Evolutionary conservation across 257 asterid species (phyloP).

Genomic region (Gardenia jasminoides): DNA sequence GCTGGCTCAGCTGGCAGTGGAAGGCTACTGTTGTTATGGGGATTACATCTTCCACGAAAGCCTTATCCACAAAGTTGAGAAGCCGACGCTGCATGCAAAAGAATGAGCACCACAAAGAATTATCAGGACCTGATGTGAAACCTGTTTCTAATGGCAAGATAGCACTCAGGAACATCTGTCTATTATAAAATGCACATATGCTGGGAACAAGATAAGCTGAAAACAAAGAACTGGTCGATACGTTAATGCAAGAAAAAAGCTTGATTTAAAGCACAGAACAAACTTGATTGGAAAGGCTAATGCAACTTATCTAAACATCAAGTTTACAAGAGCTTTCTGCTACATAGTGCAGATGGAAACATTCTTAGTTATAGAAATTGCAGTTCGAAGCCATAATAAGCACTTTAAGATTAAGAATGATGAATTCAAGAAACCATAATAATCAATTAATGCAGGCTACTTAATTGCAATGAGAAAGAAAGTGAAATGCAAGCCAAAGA

Average conservation of each 20-base stretch:
- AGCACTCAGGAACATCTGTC: neutral
- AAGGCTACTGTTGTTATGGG: conserved; percentile 68
- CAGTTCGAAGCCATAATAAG: neutral
- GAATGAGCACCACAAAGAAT: neutral
- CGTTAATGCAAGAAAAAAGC: neutral
- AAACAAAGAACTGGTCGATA: neutral
- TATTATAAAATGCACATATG: neutral
- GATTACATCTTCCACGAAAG: conserved; percentile 68
- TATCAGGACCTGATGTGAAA: neutral
- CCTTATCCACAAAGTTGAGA: conserved; percentile 64
- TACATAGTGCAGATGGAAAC: neutral
- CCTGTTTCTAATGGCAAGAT: neutral
- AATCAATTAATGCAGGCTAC: neutral
- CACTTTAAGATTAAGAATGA: neutral
- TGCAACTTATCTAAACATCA: neutral
- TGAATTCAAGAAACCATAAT: neutral
- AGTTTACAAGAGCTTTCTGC: neutral
- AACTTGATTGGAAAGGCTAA: neutral
- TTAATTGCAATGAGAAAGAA: neutral
- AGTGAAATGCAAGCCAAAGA: neutral
- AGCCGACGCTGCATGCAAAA: conserved; percentile 63
- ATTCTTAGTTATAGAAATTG: neutral
- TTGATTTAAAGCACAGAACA: conserved; percentile 1
- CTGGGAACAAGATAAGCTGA: neutral
- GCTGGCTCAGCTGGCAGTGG: conserved; percentile 48